Evolutionary conservation across 2,329 filamentous ascomycete genomes (phyloP).

Genomic region (Huntiella omanensis): DNA sequence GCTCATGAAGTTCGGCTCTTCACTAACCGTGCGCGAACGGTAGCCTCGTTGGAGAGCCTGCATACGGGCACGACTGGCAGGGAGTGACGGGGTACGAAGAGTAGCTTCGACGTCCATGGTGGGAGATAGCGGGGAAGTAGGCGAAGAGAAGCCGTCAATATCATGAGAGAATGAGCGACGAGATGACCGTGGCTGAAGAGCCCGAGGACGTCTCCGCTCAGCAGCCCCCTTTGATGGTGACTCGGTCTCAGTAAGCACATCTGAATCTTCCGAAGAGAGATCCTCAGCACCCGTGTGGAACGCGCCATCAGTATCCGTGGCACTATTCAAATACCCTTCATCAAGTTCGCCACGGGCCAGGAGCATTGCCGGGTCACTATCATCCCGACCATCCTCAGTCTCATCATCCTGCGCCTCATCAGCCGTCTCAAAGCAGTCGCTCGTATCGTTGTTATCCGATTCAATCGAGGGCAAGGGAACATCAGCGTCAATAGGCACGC

Average conservation of each 20-base stretch:
- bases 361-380: too few species aligned
- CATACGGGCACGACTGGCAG: constrained; percentile 27
- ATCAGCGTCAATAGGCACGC: neutral
- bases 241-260: constrained; percentile 77
- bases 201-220: constrained; percentile 24
- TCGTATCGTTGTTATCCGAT: constrained; percentile 47
- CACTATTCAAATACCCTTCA: neutral
- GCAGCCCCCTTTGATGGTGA: constrained; percentile 26
- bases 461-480: constrained; percentile 1
- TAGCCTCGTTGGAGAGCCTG: constrained; percentile 42
- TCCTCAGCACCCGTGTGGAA: constrained; percentile 90
- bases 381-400: neutral
- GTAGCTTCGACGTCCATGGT: constrained; percentile 34
- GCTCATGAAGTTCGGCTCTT: constrained; percentile 36
- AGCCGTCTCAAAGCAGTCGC: constrained; percentile 45
- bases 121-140: too few species aligned
- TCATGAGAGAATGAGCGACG: constrained; percentile 65
- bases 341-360: too few species aligned
- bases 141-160: constrained; percentile 27
- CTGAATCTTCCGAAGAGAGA: constrained; percentile 39
- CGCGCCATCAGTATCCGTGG: constrained; percentile 59
- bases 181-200: constrained; percentile 28
- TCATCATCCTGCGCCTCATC: constrained; percentile 40
- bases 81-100: constrained; percentile 40
- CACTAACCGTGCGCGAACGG: constrained; percentile 41